phyloP scores from a whole-genome alignment of 2,329 filamentous ascomycete species.

The Neopestalotiopsis sp. region DNA sequence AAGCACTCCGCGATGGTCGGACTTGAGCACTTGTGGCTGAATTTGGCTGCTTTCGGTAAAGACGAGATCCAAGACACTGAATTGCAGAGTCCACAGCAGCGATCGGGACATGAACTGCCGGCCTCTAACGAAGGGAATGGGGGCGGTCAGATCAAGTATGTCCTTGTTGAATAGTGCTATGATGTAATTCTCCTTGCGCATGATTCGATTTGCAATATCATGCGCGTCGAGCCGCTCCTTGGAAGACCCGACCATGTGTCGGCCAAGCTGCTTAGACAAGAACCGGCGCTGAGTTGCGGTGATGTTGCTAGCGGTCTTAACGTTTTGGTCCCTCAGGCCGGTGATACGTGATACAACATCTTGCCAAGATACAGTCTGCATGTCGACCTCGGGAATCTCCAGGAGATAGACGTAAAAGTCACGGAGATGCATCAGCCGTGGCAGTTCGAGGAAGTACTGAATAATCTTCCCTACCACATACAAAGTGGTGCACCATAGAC shows the following conservation, averaged over 20 bases:
- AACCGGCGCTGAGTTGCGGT: conserved; percentile 57
- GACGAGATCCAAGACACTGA: conserved; percentile 90
- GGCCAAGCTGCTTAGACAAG: conserved; percentile 54
- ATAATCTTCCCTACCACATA: conserved; percentile 85
- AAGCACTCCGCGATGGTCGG: conserved; percentile 77
- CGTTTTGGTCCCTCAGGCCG: conserved; percentile 81
- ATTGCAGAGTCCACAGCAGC: conserved; percentile 89
- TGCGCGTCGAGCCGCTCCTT: conserved; percentile 95
- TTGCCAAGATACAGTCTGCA: conserved; percentile 95
- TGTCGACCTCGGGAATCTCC: conserved; percentile 80
- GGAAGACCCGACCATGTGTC: conserved; percentile 79
- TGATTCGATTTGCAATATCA: conserved; percentile 94
- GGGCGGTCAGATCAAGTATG: conserved; percentile 83
- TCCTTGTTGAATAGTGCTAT: conserved; percentile 99
- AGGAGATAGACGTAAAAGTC: conserved; percentile 86
- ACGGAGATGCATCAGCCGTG: conserved; percentile 76
- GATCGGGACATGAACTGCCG: conserved; percentile 87
- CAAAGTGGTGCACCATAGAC: conserved; percentile 84
- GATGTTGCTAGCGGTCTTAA: conserved; percentile 71
- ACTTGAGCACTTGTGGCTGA: conserved; percentile 82
- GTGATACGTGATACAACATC: conserved; percentile 87
- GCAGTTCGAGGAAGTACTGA: conserved; percentile 74
- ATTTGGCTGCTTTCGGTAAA: conserved; percentile 91
- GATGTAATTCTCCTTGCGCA: conserved; percentile 96
- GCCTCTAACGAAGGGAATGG: conserved; percentile 80